Percentiles rank a stretch among this genome's conserved stretches.
Evolutionary conservation across 1,284 basidiomycete species (phyloP).

Genomic region (Phellinidium pouzarii): DNA sequence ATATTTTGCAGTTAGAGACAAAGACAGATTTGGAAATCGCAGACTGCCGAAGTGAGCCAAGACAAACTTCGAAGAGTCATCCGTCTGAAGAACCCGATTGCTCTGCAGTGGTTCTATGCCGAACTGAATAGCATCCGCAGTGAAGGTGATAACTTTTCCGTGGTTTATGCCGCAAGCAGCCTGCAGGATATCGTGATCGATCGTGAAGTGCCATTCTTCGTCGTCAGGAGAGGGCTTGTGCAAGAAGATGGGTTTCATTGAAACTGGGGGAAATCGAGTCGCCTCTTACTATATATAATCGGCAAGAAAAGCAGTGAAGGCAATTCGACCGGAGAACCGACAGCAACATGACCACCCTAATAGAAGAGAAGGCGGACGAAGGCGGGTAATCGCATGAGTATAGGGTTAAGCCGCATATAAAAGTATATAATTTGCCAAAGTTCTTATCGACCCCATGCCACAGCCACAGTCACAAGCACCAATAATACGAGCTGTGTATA

Average conservation of each 20-base stretch:
- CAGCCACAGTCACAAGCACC: neutral
- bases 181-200: constrained; percentile 29
- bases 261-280: too few relatives aligned
- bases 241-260: constrained; percentile 35
- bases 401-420: neutral
- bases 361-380: too few relatives aligned
- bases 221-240: constrained; percentile 41
- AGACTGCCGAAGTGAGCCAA: constrained; percentile 47
- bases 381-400: neutral
- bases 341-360: too few relatives aligned
- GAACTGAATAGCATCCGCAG: constrained; percentile 40
- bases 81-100: constrained; percentile 50
- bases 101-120: constrained; percentile 42
- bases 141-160: constrained; percentile 49
- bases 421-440: too few relatives aligned
- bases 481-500: constrained; percentile 25
- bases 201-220: constrained; percentile 43
- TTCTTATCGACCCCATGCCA: too few relatives aligned
- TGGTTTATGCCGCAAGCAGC: constrained; percentile 21
- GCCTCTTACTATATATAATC: too few relatives aligned
- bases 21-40: constrained; percentile 42
- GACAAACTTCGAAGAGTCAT: constrained; percentile 49
- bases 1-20: constrained; percentile 46
- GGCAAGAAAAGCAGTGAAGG: neutral
- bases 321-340: neutral